Conservation (phyloP, 306 rosid genomes). For the Cicer yamashitae region DNA sequence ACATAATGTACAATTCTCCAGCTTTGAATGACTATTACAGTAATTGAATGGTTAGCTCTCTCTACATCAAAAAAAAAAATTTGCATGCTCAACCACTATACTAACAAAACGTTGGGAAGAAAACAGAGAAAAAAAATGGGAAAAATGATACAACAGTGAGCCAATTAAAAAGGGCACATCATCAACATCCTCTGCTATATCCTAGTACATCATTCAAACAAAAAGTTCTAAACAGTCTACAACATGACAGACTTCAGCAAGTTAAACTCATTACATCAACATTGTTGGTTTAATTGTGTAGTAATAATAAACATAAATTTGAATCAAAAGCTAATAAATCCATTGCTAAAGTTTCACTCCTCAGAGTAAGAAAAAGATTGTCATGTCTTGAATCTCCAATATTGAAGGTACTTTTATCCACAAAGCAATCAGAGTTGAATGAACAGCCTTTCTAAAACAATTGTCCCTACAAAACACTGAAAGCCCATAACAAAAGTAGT, state of each 20-base stretch:
- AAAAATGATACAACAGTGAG: conserved; percentile 64
- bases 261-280: conserved; percentile 77
- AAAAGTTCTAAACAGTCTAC: conserved; percentile 58
- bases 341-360: conserved; percentile 60
- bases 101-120: conserved; percentile 41
- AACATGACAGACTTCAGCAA: conserved; percentile 65
- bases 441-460: conserved; percentile 50
- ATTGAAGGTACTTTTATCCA: conserved; percentile 38
- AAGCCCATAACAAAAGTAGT: conserved; percentile 28
- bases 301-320: conserved; percentile 57
- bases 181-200: conserved; percentile 73
- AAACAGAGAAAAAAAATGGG: conserved; percentile 36
- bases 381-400: conserved; percentile 50
- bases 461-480: conserved; percentile 52
- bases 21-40: conserved; percentile 47
- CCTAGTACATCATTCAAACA: conserved; percentile 78
- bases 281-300: conserved; percentile 57
- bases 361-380: conserved; percentile 51
- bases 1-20: conserved; percentile 56
- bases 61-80: conserved; percentile 56
- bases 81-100: conserved; percentile 52
- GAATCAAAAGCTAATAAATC: conserved; percentile 56
- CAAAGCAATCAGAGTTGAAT: conserved; percentile 49
- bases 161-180: conserved; percentile 62
- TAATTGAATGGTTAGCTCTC: conserved; percentile 65